A percentile compares a stretch with the other conserved stretches of the same genome.
These are phyloP conservation scores for Mallotus japonicus DNA, from an alignment of 441 rosid genomes.

Conservation along the genomic window DNA sequence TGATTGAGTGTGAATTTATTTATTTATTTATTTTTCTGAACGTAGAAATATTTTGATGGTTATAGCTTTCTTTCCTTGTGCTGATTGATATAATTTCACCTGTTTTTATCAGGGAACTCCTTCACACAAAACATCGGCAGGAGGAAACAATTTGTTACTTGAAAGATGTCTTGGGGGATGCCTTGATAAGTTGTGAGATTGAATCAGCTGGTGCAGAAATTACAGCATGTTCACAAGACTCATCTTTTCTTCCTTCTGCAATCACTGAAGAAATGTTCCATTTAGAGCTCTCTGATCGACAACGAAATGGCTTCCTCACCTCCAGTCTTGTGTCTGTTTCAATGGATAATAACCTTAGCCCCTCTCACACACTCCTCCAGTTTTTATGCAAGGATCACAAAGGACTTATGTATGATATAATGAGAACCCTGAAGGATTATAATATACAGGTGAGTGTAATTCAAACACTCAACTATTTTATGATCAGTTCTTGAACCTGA, in stretches of 20 bases:
- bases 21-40: not conserved
- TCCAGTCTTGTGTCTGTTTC: slow-evolving; percentile 36
- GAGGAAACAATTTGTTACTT: slow-evolving; percentile 40
- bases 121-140: slow-evolving; percentile 46
- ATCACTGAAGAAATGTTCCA: slow-evolving; percentile 48
- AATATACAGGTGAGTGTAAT: slow-evolving; percentile 49
- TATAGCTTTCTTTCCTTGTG: slow-evolving; percentile 5
- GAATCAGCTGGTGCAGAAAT: slow-evolving; percentile 51
- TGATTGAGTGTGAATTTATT: not conserved
- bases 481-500: not conserved
- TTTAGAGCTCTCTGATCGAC: slow-evolving; percentile 37
- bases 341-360: slow-evolving; percentile 58
- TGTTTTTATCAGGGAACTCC: slow-evolving; percentile 43
- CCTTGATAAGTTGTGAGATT: slow-evolving; percentile 60
- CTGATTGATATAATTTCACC: not conserved
- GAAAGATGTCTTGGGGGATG: slow-evolving; percentile 43
- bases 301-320: slow-evolving; percentile 34
- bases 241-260: slow-evolving; percentile 54
- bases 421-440: slow-evolving; percentile 70
- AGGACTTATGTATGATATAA: slow-evolving; percentile 64
- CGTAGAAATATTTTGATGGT: not conserved
- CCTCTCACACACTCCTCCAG: slow-evolving; percentile 55
- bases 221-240: slow-evolving; percentile 55
- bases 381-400: slow-evolving; percentile 63
- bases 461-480: not conserved